Percentiles rank a stretch among this genome's conserved stretches.
Conservation (phyloP, 2,329 filamentous ascomycete genomes). For the Fusarium proliferatum region DNA sequence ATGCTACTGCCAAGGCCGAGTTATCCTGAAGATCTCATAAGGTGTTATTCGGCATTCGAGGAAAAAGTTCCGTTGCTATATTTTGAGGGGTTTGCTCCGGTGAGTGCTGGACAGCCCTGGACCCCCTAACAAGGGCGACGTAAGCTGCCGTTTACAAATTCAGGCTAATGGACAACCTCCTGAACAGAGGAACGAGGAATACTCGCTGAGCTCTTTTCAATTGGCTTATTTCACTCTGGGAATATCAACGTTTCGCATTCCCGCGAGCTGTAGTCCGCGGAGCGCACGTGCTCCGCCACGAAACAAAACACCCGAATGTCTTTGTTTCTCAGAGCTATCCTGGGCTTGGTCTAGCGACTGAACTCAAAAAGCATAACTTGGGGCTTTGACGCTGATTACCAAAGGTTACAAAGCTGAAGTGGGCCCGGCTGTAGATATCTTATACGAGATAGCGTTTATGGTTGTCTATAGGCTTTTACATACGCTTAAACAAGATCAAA, state of each 20-base stretch:
- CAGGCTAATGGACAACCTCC: not conserved
- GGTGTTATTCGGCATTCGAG: not conserved
- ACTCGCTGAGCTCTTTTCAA: not conserved
- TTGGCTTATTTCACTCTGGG: fast-evolving
- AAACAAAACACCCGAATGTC: not conserved
- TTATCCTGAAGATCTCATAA: not conserved
- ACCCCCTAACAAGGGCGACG: not conserved
- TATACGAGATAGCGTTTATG: not conserved
- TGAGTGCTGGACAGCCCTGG: fast-evolving
- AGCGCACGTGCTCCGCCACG: not conserved
- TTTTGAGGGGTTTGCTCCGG: not conserved
- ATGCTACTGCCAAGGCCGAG: not conserved
- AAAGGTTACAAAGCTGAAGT: no score
- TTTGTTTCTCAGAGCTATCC: not conserved
- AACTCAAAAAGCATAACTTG: not conserved
- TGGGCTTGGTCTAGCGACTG: not conserved
- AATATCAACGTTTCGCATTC: not conserved
- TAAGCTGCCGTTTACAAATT: not conserved
- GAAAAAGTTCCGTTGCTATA: not conserved
- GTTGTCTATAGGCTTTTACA: not conserved
- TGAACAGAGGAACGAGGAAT: fast-evolving
- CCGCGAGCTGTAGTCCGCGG: no score
- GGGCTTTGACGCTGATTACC: no score
- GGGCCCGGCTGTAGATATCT: fast-evolving
- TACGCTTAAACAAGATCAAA: not conserved